Evolutionary conservation across 805 yeast species (phyloP).

Genomic region (Grigorovia yakushimaensis): DNA sequence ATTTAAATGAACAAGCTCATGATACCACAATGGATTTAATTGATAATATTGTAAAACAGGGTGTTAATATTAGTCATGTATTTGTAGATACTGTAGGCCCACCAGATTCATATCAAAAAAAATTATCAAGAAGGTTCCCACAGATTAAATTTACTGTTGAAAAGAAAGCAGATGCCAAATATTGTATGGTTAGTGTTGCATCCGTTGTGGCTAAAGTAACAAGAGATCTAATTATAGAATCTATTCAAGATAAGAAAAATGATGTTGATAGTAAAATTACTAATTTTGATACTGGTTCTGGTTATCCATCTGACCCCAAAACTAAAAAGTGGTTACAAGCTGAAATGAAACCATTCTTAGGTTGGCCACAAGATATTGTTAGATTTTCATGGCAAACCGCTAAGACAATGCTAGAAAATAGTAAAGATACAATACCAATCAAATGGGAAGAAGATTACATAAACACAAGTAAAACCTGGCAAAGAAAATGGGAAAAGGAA

Average conservation of each 20-base stretch:
- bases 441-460: conserved; percentile 46
- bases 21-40: conserved; percentile 82
- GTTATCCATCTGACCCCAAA: conserved; percentile 89
- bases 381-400: conserved; percentile 95
- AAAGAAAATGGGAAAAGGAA: conserved; percentile 15
- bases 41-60: conserved; percentile 47
- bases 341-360: conserved; percentile 62
- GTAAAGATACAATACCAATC: conserved; percentile 38
- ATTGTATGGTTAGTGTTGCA: conserved; percentile 89
- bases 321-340: conserved; percentile 67
- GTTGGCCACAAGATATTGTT: conserved; percentile 68
- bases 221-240: conserved; percentile 49
- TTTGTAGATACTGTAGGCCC: conserved; percentile 98
- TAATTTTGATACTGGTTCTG: conserved; percentile 60
- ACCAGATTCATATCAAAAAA: conserved; percentile 71
- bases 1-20: conserved; percentile 93
- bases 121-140: conserved; percentile 64
- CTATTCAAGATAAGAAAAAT: conserved; percentile 3
- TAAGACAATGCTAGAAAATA: conserved; percentile 52
- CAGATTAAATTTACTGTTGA: conserved; percentile 65
- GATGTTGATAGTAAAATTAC: not conserved
- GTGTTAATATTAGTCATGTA: conserved; percentile 58
- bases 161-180: conserved; percentile 89
- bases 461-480: conserved; percentile 21
- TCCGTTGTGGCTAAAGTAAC: conserved; percentile 95